These are phyloP conservation scores for Pisolithus microcarpus DNA, from an alignment of 768 basidiomycete genomes.

Conservation along the genomic window DNA sequence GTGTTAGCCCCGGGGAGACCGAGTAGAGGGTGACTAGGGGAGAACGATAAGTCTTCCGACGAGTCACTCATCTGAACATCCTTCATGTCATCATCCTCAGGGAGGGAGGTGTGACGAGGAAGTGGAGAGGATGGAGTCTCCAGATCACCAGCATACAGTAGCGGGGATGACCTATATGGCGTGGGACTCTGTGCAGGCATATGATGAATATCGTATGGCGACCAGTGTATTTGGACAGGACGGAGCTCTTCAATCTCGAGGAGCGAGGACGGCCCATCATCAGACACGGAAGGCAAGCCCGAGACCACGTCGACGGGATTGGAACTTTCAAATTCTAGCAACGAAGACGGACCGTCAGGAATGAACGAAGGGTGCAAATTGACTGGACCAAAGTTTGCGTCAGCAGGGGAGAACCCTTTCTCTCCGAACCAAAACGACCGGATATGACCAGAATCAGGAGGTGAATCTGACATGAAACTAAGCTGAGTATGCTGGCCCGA, in stretches of 20 bases:
- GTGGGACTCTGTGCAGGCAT: constrained; percentile 7
- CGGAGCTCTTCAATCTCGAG: constrained; percentile 17
- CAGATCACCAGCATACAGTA: constrained; percentile 19
- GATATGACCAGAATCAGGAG: constrained; percentile 9
- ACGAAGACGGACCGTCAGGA: constrained; percentile 10
- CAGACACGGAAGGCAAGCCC: constrained; percentile 12
- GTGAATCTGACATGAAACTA: constrained; percentile 12
- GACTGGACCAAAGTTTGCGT: constrained; percentile 7
- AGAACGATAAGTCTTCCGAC: constrained; percentile 7
- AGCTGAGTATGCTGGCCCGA: constrained; percentile 6
- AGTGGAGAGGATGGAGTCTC: constrained; percentile 25
- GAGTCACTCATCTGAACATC: constrained; percentile 16
- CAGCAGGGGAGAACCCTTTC: background rate
- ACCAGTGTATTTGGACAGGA: constrained; percentile 20
- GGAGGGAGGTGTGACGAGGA: constrained; percentile 24
- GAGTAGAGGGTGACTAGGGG: constrained; percentile 22
- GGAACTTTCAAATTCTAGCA: constrained; percentile 18
- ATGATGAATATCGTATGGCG: constrained; percentile 11
- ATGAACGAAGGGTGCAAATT: background rate
- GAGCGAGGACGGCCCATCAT: constrained; percentile 13
- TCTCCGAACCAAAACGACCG: constrained; percentile 13
- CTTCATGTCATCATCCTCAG: constrained; percentile 24
- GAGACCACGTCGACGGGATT: constrained; percentile 9
- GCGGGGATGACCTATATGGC: constrained; percentile 12
- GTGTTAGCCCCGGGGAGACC: constrained; percentile 39